Evolutionary conservation across 2,329 filamentous ascomycete genomes (phyloP).

Genomic region (Amphichorda felina): DNA sequence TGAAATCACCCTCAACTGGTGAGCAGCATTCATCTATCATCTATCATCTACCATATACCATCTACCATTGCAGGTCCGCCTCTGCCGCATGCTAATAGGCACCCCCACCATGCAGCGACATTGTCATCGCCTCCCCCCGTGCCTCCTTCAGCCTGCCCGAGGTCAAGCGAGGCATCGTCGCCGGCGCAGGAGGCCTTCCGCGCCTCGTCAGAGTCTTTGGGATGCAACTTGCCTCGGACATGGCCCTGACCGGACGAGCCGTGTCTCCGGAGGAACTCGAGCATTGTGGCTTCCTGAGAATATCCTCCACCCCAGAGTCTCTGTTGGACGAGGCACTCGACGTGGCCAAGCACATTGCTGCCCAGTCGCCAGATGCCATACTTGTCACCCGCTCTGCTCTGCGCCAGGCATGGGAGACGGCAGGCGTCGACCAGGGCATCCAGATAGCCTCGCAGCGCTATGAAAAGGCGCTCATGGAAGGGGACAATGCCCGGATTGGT

Average conservation of each 20-base stretch:
- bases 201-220: constrained; percentile 33
- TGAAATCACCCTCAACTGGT: constrained; percentile 44
- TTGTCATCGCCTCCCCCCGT: constrained; percentile 37
- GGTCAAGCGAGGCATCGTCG: constrained; percentile 39
- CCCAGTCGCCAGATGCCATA: constrained; percentile 21
- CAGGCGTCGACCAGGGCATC: constrained; percentile 23
- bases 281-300: constrained; percentile 11
- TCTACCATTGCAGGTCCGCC: too few species aligned
- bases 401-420: constrained; percentile 24
- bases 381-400: constrained; percentile 26
- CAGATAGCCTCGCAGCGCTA: constrained; percentile 29
- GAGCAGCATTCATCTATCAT: too few species aligned
- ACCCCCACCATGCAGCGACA: constrained; percentile 28
- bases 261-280: constrained; percentile 30
- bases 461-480: constrained; percentile 22
- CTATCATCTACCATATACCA: too few species aligned
- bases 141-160: constrained; percentile 42
- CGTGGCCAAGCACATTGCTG: constrained; percentile 20
- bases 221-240: constrained; percentile 34
- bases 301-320: constrained; percentile 16
- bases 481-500: constrained; percentile 36
- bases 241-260: constrained; percentile 32
- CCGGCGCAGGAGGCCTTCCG: constrained; percentile 37
- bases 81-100: too few species aligned
- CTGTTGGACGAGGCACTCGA: constrained; percentile 22